Evolutionary conservation across 1,139 yeast genomes (phyloP).

Genomic region (Torulaspora pretoriensis): DNA sequence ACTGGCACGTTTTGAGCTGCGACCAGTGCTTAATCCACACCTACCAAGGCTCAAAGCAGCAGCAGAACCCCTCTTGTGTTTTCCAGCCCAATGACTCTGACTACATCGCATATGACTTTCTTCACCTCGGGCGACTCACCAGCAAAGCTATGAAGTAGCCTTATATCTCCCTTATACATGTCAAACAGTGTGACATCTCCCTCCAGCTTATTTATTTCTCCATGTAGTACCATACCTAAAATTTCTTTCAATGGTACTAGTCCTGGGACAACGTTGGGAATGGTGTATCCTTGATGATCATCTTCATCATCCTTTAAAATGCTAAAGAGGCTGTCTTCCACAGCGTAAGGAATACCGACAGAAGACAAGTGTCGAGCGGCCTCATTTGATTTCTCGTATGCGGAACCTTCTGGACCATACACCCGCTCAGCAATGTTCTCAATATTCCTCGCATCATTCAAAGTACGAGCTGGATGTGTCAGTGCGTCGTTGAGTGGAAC

Average conservation of each 20-base stretch:
- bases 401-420: constrained; percentile 37
- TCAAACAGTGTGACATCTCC: constrained; percentile 27
- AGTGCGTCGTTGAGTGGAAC: constrained; percentile 20
- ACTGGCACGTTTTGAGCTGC: no score
- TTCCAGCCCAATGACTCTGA: constrained; percentile 44
- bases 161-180: constrained; percentile 21
- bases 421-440: constrained; percentile 40
- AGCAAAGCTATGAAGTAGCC: constrained; percentile 23
- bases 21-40: no score
- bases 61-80: constrained; percentile 32
- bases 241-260: constrained; percentile 48
- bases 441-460: constrained; percentile 3
- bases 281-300: constrained; percentile 14
- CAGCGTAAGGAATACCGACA: constrained; percentile 29
- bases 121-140: constrained; percentile 28
- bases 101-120: constrained; percentile 39
- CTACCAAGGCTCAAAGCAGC: constrained; percentile 18
- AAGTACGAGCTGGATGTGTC: neutral
- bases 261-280: constrained; percentile 52
- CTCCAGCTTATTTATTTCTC: constrained; percentile 24
- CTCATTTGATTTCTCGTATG: constrained; percentile 33
- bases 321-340: constrained; percentile 8
- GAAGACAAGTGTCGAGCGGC: constrained; percentile 29
- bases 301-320: constrained; percentile 14
- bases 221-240: constrained; percentile 29